Percentiles rank a stretch among this genome's conserved stretches.
Evolutionary conservation across 257 asterid genomes (phyloP).

Genomic region (Coffea canephora): DNA sequence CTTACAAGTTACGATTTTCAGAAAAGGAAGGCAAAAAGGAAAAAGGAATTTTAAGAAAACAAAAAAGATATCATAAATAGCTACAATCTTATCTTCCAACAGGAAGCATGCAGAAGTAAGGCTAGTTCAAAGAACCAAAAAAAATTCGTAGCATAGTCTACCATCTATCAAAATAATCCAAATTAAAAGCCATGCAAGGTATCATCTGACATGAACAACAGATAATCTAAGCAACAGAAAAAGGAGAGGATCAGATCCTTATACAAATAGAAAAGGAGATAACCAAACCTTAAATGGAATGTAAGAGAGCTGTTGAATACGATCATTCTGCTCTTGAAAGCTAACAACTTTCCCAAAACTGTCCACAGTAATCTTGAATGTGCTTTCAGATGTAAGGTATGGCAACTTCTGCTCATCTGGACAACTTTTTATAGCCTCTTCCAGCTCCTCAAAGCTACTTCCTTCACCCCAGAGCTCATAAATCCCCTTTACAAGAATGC

Average conservation of each 20-base stretch:
- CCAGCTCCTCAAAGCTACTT: constrained; percentile 70
- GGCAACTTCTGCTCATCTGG: constrained; percentile 72
- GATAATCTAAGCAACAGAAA: too few relatives aligned
- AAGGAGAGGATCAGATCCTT: neutral
- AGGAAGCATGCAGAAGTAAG: neutral
- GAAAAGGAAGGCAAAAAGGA: neutral
- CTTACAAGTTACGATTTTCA: neutral
- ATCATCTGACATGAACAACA: neutral
- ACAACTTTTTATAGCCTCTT: constrained; percentile 58
- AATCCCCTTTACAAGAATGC: constrained; percentile 94
- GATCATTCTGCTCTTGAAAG: constrained; percentile 68
- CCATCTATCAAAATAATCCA: neutral
- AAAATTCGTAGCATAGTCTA: neutral
- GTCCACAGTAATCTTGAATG: constrained; percentile 78
- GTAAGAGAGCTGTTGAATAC: constrained; percentile 56
- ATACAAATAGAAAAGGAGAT: neutral
- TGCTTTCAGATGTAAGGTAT: constrained; percentile 58
- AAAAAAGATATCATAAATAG: neutral
- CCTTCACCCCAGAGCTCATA: constrained; percentile 99
- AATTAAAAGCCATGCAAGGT: neutral
- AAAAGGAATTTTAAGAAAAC: neutral
- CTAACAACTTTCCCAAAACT: constrained; percentile 83
- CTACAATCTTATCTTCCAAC: neutral
- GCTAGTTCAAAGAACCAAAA: neutral
- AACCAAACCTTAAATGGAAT: constrained; percentile 77